Base-by-base conservation (phyloP, 169 alveolate species). In the Plasmodium billcollinsi region DNA sequence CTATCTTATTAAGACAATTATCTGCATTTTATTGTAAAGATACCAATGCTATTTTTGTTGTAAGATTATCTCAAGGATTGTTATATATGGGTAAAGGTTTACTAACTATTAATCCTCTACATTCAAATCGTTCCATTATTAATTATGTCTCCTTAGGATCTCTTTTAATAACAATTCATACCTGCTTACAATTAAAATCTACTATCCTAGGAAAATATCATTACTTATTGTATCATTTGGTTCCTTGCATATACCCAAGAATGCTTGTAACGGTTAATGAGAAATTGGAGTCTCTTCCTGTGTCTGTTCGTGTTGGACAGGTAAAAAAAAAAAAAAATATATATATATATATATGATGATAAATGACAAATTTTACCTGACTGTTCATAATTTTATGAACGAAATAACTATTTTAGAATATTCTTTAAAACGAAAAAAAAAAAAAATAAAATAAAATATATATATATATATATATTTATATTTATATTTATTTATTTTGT, bases 21-120 rank as follows among this genome's bases (percentile, higher is more conserved):
- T 99, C 99, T 5, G 97, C 97, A 12, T 98, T 94, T 92, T 98
- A 97, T 89, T 95, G 96, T 47, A 95, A 97, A 89, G 99, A 98
- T 73, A 93, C 98, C 72, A 98, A 97, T 88, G 98, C 98, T n/a
- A 94, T 97, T 74, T 98, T 97, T 90, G 98, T 98, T 80, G 98
- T 98, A 29, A 93, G 99, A 90, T 93, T 98, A 50, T 97, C 99
- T 5, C 97, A 97, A 90, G 99, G 99, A 18, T 91, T 97, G 20
- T 95, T 97, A 47, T 96, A 97, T 89, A 95, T 98, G 98, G 99
- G 99, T 12, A 98, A 99, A 94, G 99, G 99, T 33, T 92, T 98
- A 88, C 94, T 98, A 65, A 98, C 99, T 8, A 92, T 99, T 24
- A 95, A 97, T 72, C 99, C 99, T 8, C 91, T 97, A 61, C 99